Evolutionary conservation across 2,329 filamentous ascomycete species (phyloP).

Genomic region (Penicillium rolfsii): DNA sequence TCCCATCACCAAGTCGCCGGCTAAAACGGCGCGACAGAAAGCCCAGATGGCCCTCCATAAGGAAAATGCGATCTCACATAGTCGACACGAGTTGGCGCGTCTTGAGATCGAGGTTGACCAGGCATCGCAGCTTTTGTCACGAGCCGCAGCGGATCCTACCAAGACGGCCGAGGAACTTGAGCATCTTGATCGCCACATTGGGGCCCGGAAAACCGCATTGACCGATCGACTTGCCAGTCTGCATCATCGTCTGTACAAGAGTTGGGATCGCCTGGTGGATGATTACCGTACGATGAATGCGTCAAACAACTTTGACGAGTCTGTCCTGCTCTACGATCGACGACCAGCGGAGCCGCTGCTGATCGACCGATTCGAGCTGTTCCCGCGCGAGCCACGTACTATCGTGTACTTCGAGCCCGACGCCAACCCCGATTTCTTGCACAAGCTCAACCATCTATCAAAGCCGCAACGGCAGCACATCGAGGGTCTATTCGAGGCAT

Average conservation of each 20-base stretch:
- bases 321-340: slow-evolving; percentile 68
- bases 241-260: slow-evolving; percentile 42
- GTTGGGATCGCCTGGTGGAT: slow-evolving; percentile 48
- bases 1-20: slow-evolving; percentile 29
- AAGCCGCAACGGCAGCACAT: slow-evolving; percentile 20
- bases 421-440: slow-evolving; percentile 28
- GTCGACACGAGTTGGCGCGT: slow-evolving; percentile 22
- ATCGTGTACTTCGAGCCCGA: slow-evolving; percentile 43
- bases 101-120: slow-evolving; percentile 34
- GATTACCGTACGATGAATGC: slow-evolving; percentile 58
- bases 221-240: slow-evolving; percentile 3
- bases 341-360: slow-evolving; percentile 71
- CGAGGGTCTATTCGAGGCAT: slow-evolving; percentile 31
- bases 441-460: slow-evolving; percentile 26
- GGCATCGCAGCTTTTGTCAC: slow-evolving; percentile 29
- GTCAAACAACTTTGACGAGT: slow-evolving; percentile 48
- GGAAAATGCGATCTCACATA: slow-evolving; percentile 31
- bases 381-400: slow-evolving; percentile 54
- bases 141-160: slow-evolving; percentile 31
- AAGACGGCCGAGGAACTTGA: slow-evolving; percentile 25
- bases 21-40: slow-evolving; percentile 11
- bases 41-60: slow-evolving; percentile 22
- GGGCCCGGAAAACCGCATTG: slow-evolving; percentile 12
- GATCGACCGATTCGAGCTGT: slow-evolving; percentile 65
- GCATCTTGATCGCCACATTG: slow-evolving; percentile 28